Conservation (phyloP, 768 basidiomycete species). For the Hericium coralloides region DNA sequence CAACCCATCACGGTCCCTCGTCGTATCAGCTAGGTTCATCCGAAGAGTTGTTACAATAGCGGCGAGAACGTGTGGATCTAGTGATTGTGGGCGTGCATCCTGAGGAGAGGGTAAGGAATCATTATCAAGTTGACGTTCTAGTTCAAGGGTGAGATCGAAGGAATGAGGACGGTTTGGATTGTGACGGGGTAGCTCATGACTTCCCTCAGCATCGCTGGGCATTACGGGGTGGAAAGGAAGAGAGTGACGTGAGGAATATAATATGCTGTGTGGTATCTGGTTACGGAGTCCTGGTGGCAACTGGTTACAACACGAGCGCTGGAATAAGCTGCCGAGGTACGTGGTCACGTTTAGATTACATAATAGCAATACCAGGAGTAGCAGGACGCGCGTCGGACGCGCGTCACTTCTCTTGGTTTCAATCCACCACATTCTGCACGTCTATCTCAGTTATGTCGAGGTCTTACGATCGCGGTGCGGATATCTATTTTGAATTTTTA, state of each 20-base stretch:
- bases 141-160: constrained; percentile 63
- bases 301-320: too few species aligned
- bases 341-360: too few species aligned
- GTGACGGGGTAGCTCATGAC: constrained; percentile 12
- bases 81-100: constrained; percentile 34
- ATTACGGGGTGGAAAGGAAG: constrained; percentile 14
- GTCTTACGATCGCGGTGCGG: constrained; percentile 92
- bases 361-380: too few species aligned
- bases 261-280: background rate
- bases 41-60: constrained; percentile 71
- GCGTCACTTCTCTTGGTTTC: too few species aligned
- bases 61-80: constrained; percentile 69
- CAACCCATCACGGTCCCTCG: constrained; percentile 67
- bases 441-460: constrained; percentile 71
- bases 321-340: too few species aligned
- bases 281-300: too few species aligned
- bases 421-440: too few species aligned
- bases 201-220: constrained; percentile 20
- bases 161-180: constrained; percentile 33
- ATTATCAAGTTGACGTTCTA: constrained; percentile 65
- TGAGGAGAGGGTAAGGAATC: constrained; percentile 45
- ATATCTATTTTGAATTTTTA: background rate
- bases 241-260: background rate
- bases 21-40: constrained; percentile 50
- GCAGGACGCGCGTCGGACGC: too few species aligned